These are phyloP conservation scores for Leccinum subtestaceum DNA, from an alignment of 768 basidiomycete genomes.

Conservation along the genomic window DNA sequence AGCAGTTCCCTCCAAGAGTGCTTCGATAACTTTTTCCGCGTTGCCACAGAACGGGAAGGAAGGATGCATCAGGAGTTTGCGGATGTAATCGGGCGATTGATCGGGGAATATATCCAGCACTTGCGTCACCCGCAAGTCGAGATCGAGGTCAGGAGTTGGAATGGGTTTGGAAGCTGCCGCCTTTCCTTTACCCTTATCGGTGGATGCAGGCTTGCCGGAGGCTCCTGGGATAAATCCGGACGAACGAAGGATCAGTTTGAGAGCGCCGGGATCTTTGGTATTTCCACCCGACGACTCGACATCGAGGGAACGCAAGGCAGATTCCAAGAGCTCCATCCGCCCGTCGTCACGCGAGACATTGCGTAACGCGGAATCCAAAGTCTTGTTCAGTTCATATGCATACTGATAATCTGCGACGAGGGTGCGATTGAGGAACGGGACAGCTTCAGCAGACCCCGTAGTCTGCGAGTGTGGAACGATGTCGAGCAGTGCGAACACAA, in stretches of 20 bases:
- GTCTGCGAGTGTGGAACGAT: constrained; percentile 27
- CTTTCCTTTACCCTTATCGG: constrained; percentile 44
- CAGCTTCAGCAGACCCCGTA: constrained; percentile 25
- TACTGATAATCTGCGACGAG: constrained; percentile 73
- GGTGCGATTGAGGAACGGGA: constrained; percentile 64
- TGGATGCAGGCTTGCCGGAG: neutral
- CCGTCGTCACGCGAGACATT: constrained; percentile 53
- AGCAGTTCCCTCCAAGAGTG: constrained; percentile 73
- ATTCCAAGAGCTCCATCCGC: constrained; percentile 55
- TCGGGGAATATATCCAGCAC: constrained; percentile 78
- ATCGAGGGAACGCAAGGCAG: constrained; percentile 44
- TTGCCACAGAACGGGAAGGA: constrained; percentile 49
- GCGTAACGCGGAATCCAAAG: constrained; percentile 45
- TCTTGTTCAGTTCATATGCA: constrained; percentile 55
- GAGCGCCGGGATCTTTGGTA: constrained; percentile 48
- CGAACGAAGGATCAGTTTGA: constrained; percentile 63
- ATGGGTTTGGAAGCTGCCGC: constrained; percentile 15
- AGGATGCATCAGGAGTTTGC: constrained; percentile 49
- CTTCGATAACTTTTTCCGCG: constrained; percentile 63
- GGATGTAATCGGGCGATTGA: constrained; percentile 52
- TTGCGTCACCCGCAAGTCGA: constrained; percentile 61
- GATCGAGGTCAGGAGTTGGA: constrained; percentile 35
- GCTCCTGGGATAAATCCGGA: constrained; percentile 44
- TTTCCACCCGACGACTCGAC: constrained; percentile 9
- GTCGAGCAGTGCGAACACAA: constrained; percentile 58